phyloP scores from a whole-genome alignment of 768 basidiomycete species.

The Lentinula detonsa region DNA sequence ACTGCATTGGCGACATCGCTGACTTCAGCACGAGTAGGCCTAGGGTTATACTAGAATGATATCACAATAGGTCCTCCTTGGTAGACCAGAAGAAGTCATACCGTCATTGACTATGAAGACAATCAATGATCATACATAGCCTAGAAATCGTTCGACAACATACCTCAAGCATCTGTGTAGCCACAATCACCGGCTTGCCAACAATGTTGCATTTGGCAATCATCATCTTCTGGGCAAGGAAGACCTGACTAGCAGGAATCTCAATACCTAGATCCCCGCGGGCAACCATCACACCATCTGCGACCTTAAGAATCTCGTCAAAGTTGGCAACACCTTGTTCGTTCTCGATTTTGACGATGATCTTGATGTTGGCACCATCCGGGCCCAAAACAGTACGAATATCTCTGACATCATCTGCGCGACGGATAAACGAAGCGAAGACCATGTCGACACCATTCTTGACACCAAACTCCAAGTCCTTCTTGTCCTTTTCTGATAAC shows the following conservation, averaged over 20 bases:
- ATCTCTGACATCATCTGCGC: conserved; percentile 88
- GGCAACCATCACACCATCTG: conserved; percentile 99
- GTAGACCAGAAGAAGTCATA: conserved; percentile 25
- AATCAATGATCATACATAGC: conserved; percentile 9
- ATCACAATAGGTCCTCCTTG: conserved; percentile 5
- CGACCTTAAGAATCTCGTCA: conserved; percentile 92
- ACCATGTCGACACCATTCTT: conserved; percentile 99
- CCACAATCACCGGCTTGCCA: conserved; percentile 97
- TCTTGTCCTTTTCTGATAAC: conserved; percentile 97
- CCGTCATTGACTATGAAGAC: conserved; percentile 82
- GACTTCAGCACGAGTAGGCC: conserved; percentile 97
- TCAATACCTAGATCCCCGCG: conserved; percentile 99
- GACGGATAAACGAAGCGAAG: conserved; percentile 98
- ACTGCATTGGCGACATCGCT: conserved; percentile 99
- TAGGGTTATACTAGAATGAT: conserved; percentile 80
- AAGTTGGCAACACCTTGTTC: conserved; percentile 99
- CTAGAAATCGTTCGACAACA: conserved; percentile 10
- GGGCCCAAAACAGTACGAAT: conserved; percentile 93
- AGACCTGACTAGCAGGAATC: conserved; percentile 98
- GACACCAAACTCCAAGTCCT: conserved; percentile 90
- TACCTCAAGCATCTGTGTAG: conserved; percentile 99
- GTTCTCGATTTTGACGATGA: conserved; percentile 99
- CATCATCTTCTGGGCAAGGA: conserved; percentile 99
- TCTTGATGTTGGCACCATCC: conserved; percentile 93
- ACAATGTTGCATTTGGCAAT: conserved; percentile 98